Percentiles rank a stretch among this genome's conserved stretches.
phyloP scores from a whole-genome alignment of 2,329 filamentous ascomycete species.

The Aphanocladium album region DNA sequence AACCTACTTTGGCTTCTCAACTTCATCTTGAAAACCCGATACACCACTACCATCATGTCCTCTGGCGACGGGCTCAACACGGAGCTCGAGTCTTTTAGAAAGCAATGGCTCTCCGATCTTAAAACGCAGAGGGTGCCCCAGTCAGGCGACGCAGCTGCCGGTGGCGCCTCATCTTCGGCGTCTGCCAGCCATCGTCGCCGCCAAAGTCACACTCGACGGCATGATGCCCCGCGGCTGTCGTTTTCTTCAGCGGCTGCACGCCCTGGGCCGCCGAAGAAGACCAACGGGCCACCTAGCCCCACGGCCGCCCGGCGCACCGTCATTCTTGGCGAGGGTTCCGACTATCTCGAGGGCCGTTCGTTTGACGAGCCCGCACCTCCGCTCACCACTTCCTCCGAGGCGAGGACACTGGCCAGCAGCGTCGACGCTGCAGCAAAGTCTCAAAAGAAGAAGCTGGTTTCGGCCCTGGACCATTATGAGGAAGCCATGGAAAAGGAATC shows the following conservation, averaged over 20 bases:
- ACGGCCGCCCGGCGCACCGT: not conserved
- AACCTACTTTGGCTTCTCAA: not conserved
- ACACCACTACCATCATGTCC: conserved; percentile 13
- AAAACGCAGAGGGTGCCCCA: conserved; percentile 26
- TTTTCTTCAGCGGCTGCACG: not conserved
- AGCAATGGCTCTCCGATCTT: conserved; percentile 84
- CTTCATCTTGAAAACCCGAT: not conserved
- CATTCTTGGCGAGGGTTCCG: conserved; percentile 22
- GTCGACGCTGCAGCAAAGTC: conserved; percentile 17
- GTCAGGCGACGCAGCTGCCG: not conserved
- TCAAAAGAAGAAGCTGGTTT: conserved; percentile 49
- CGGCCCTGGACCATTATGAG: conserved; percentile 90
- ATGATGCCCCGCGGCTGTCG: not conserved
- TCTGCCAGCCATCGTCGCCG: conserved; percentile 1
- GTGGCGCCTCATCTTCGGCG: not conserved
- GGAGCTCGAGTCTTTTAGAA: conserved; percentile 80
- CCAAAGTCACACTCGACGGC: not conserved
- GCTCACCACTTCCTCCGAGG: conserved; percentile 10
- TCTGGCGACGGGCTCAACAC: conserved; percentile 39
- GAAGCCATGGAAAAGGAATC: conserved; percentile 83
- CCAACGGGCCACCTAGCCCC: conserved; percentile 11
- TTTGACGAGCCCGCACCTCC: conserved; percentile 26
- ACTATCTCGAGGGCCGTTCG: conserved; percentile 24
- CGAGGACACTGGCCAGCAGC: conserved; percentile 15
- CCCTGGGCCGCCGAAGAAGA: not conserved